Percentiles rank a stretch among this genome's conserved stretches.
phyloP scores from a whole-genome alignment of 202 grass and related monocot genomes.

The Hordeum pubiflorum region DNA sequence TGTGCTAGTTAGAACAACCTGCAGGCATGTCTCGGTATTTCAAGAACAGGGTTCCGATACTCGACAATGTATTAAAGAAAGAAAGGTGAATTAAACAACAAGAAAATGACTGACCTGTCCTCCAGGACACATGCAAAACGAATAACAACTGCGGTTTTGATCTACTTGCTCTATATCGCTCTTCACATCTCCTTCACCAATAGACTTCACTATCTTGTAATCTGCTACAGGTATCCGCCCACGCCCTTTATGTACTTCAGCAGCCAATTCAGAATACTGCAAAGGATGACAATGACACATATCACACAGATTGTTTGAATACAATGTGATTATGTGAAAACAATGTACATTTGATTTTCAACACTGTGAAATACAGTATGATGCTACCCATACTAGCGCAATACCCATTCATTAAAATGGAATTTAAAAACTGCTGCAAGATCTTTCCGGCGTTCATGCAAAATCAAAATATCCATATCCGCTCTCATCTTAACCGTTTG shows the following conservation, averaged over 20 bases:
- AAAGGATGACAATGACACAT: conserved; percentile 31
- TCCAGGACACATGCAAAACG: conserved; percentile 99
- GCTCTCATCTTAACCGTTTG: not conserved
- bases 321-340: conserved; percentile 1
- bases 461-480: not conserved
- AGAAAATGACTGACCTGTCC: conserved; percentile 53
- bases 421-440: not conserved
- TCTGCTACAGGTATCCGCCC: conserved; percentile 98
- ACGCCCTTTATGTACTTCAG: conserved; percentile 74
- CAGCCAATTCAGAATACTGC: conserved; percentile 82
- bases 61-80: not conserved
- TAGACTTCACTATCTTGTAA: conserved; percentile 80
- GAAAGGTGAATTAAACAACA: not conserved
- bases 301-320: not conserved
- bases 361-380: not conserved
- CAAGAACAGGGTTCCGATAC: conserved; percentile 8
- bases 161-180: conserved; percentile 12
- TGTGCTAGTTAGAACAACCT: conserved; percentile 98
- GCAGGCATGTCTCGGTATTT: conserved; percentile 17
- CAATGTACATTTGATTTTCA: not conserved
- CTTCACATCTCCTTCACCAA: conserved; percentile 33
- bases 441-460: not conserved
- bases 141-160: conserved; percentile 73
- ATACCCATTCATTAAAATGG: not conserved
- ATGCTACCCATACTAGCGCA: not conserved